A percentile compares a stretch with the other conserved stretches of the same genome.
Conservation (phyloP, 768 basidiomycete species). For the Mycena maculata region DNA sequence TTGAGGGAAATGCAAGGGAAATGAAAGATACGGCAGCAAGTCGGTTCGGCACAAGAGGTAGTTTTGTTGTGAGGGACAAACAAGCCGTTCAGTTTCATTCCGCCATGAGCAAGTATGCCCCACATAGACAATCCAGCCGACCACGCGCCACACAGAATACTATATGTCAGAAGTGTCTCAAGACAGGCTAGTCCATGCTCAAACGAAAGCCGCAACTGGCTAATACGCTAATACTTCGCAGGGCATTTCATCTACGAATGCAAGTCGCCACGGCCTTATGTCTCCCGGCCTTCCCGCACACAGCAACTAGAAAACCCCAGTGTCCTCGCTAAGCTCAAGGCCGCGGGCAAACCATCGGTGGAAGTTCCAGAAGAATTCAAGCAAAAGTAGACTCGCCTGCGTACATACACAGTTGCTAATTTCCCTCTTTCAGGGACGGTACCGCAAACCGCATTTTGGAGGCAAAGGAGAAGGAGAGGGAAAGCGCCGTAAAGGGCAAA, state of each 20-base stretch:
- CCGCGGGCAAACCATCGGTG: conserved; percentile 79
- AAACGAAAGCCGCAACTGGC: background rate
- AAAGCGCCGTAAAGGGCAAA: conserved; percentile 53
- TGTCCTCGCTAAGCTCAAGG: conserved; percentile 72
- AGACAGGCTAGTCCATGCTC: conserved; percentile 60
- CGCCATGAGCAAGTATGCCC: conserved; percentile 83
- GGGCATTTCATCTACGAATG: conserved; percentile 96
- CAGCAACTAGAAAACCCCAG: conserved; percentile 86
- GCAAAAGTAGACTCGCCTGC: conserved; percentile 61
- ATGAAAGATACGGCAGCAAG: background rate
- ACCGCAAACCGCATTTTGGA: conserved; percentile 89
- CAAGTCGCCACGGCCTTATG: conserved; percentile 82
- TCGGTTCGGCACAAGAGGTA: too few species aligned
- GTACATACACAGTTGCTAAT: conserved; percentile 18
- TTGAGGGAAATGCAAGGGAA: background rate
- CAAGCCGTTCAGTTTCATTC: background rate
- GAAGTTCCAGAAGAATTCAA: conserved; percentile 95
- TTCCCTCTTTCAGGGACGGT: conserved; percentile 62
- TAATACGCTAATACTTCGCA: conserved; percentile 42
- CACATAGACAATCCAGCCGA: conserved; percentile 70
- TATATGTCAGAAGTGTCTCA: conserved; percentile 86
- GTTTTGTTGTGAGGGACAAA: background rate
- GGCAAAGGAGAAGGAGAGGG: conserved; percentile 82
- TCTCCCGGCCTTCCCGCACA: conserved; percentile 90
- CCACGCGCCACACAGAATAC: conserved; percentile 75